These are phyloP conservation scores for Dysphania ambrosioides DNA, from an alignment of 148 eudicot genomes.

Conservation along the genomic window DNA sequence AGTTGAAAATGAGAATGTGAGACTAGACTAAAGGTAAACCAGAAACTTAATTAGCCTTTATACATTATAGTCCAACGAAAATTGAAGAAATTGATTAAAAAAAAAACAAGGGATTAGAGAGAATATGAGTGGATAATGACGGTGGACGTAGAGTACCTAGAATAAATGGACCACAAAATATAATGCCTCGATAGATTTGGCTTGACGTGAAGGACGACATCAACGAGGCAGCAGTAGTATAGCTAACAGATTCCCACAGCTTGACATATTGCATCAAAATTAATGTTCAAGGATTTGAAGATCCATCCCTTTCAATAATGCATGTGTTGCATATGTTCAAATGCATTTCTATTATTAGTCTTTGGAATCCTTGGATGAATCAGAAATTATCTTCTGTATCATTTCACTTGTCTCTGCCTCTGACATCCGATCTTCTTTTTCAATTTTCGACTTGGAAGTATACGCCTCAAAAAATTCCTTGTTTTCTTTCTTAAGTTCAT, in stretches of 20 bases:
- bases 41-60: too few species aligned
- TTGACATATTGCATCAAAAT: too few species aligned
- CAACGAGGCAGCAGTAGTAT: background rate
- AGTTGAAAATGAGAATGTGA: too few species aligned
- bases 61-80: too few species aligned
- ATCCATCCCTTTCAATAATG: slow-evolving; percentile 23
- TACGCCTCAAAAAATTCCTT: slow-evolving; percentile 70
- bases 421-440: slow-evolving; percentile 47
- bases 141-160: background rate
- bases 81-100: too few species aligned
- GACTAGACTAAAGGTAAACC: too few species aligned
- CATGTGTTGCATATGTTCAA: slow-evolving; percentile 1
- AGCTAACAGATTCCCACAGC: background rate
- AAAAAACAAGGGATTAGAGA: slow-evolving; percentile 6
- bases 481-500: slow-evolving; percentile 78
- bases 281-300: slow-evolving; percentile 17
- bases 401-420: slow-evolving; percentile 62
- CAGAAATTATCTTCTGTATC: slow-evolving; percentile 61
- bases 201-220: slow-evolving; percentile 9
- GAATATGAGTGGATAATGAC: slow-evolving; percentile 24
- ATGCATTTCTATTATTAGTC: slow-evolving; percentile 22
- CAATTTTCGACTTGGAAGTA: slow-evolving; percentile 34
- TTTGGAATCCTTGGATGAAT: slow-evolving; percentile 46
- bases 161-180: slow-evolving; percentile 24
- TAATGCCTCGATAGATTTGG: slow-evolving; percentile 4